Base-by-base conservation (phyloP, 1,284 basidiomycete genomes). In the Somion occarium region DNA sequence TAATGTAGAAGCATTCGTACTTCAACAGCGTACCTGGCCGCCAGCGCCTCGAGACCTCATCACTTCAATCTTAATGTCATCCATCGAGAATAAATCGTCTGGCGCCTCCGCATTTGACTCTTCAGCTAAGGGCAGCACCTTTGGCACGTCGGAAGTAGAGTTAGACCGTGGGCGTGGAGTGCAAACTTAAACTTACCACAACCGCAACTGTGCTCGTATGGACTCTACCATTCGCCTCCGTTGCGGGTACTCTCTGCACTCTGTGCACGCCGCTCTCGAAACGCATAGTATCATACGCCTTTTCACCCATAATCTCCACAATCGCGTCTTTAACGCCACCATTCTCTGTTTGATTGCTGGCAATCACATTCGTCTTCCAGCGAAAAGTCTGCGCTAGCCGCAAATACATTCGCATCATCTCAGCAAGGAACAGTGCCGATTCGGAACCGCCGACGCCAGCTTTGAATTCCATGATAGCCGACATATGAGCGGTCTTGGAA, bases 201-300 rank as follows among this genome's bases (percentile, higher is more conserved):
- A 92, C 80, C 2, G 93, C 84, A 12, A 95, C 89, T 0, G 96
- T 98, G 61, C 92, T 95, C 0, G 94, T 98, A 63, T 99, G 96
- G 18, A 93, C 82, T 50, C 96, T 76, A 3, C 94, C 94, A 49
- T 82, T 82, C 1, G 85, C 76, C 59, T 98, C 94, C 1, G 94
- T 98, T 0, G 83, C 82, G 0, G 96, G 97, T 1, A 99, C 89
- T 23, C 97, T 73, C 72, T 99, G 96, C 0, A 99, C 93, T 3
- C 96, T 79, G 71, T 99, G 96, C 0, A 99, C 93, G 3, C 96
- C 97, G 51, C 89, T 93, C 68, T 99, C 96, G 83, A 87, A 95
- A 41, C 85, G 75, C 52, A 99, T 65, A 1, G 74, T 70, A 50
- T 93, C 91, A 63, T 90, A 99, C 2, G 85, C 87, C 1, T 86